phyloP scores from a whole-genome alignment of 805 yeast species.

The Saturnispora serradocipensis region DNA sequence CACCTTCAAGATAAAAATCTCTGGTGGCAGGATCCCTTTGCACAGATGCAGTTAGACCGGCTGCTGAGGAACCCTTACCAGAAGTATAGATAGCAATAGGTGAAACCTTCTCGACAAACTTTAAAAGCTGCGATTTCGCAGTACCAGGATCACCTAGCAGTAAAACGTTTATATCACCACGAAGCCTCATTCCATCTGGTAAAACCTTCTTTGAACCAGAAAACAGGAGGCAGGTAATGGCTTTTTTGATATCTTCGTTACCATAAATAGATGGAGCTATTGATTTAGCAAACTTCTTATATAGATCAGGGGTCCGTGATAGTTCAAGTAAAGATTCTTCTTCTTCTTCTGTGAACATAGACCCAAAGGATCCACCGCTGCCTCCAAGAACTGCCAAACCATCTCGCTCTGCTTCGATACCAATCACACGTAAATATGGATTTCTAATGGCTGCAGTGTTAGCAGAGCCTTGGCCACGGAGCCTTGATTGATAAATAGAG shows the following conservation, averaged over 20 bases:
- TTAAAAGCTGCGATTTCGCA: conserved; percentile 91
- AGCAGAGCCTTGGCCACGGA: conserved; percentile 39
- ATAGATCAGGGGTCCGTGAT: conserved; percentile 76
- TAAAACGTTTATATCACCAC: conserved; percentile 95
- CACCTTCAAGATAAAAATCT: conserved; percentile 95
- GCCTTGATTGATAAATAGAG: conserved; percentile 76
- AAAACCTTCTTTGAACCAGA: conserved; percentile 89
- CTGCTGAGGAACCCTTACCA: conserved; percentile 99
- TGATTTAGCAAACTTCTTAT: conserved; percentile 74
- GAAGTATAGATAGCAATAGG: conserved; percentile 95
- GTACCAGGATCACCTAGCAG: conserved; percentile 98
- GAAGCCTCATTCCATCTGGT: conserved; percentile 92
- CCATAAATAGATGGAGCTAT: conserved; percentile 98
- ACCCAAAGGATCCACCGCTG: conserved; percentile 22
- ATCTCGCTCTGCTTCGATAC: conserved; percentile 72
- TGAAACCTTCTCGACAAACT: conserved; percentile 89
- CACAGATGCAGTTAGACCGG: conserved; percentile 97
- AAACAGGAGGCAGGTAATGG: conserved; percentile 83
- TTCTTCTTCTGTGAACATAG: conserved; percentile 79
- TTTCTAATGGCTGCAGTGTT: conserved; percentile 81
- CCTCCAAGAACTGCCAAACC: conserved; percentile 35
- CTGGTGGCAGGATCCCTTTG: conserved; percentile 83
- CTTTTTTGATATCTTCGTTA: conserved; percentile 82
- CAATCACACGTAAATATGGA: conserved; percentile 82
- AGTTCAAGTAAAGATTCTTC: conserved; percentile 82